phyloP scores from a whole-genome alignment of 2,329 filamentous ascomycete genomes.

The Beauveria asiatica region DNA sequence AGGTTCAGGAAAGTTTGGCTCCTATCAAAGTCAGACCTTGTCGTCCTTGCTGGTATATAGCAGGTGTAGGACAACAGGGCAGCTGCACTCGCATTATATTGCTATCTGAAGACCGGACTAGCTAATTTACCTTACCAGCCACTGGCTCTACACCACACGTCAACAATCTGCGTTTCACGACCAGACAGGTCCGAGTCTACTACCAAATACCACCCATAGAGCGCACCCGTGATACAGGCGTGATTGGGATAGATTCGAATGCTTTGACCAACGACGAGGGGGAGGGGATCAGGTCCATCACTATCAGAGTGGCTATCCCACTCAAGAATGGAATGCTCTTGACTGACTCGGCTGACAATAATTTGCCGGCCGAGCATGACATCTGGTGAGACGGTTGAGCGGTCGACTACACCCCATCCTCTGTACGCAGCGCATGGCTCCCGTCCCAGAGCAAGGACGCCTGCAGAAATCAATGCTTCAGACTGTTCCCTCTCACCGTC shows the following conservation, averaged over 20 bases:
- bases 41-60: slow-evolving; percentile 7
- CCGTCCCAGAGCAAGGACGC: slow-evolving; percentile 48
- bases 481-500: slow-evolving; percentile 20
- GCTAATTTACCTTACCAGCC: slow-evolving; percentile 32
- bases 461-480: slow-evolving; percentile 51
- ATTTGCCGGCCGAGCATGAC: slow-evolving; percentile 22
- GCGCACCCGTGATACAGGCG: slow-evolving; percentile 52
- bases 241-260: slow-evolving; percentile 52
- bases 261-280: slow-evolving; percentile 35
- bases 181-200: slow-evolving; percentile 35
- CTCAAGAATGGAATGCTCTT: slow-evolving; percentile 54
- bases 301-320: slow-evolving; percentile 32
- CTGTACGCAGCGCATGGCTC: slow-evolving; percentile 52
- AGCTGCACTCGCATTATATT: not conserved
- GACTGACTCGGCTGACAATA: slow-evolving; percentile 53
- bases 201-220: slow-evolving; percentile 52
- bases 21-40: slow-evolving; percentile 11
- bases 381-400: slow-evolving; percentile 15
- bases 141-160: slow-evolving; percentile 52
- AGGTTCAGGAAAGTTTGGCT: slow-evolving; percentile 11
- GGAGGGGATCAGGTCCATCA: slow-evolving; percentile 17
- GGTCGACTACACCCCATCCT: slow-evolving; percentile 52
- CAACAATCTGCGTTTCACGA: slow-evolving; percentile 34
- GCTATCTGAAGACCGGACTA: not conserved
- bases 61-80: slow-evolving; percentile 10